These are phyloP conservation scores for Colletotrichum lupini DNA, from an alignment of 2,329 filamentous ascomycete species.

Conservation along the genomic window DNA sequence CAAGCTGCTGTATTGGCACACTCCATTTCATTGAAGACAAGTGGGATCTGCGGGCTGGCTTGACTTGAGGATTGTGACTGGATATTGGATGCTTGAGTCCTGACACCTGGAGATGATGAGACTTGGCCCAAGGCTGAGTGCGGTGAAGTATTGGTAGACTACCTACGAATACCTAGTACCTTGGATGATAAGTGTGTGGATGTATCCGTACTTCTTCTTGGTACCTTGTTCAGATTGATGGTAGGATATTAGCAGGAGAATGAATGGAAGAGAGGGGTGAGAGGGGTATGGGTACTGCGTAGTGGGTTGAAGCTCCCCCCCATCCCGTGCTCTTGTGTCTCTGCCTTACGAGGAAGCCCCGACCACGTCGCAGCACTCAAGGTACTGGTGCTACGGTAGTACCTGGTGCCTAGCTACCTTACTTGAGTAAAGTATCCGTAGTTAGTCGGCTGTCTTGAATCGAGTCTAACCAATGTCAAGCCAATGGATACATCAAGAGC, in stretches of 20 bases:
- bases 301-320: not conserved
- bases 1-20: not conserved
- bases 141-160: not conserved
- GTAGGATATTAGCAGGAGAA: not conserved
- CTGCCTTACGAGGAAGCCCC: not conserved
- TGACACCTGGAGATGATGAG: not conserved
- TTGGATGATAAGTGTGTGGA: not conserved
- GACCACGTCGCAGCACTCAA: constrained; percentile 1
- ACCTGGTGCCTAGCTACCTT: not conserved
- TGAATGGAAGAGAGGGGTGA: not conserved
- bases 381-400: not conserved
- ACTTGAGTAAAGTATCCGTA: not conserved
- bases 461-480: not conserved
- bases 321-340: not conserved
- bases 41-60: not conserved
- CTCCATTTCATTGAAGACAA: not conserved
- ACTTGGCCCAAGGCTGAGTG: not conserved
- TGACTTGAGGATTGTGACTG: no score
- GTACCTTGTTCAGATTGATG: not conserved
- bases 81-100: not conserved
- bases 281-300: not conserved
- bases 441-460: not conserved
- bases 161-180: not conserved
- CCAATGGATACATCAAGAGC: not conserved
- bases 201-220: not conserved